These are phyloP conservation scores for Ampelocalamus luodianensis DNA, from an alignment of 176 grass and related monocot genomes.

Conservation along the genomic window DNA sequence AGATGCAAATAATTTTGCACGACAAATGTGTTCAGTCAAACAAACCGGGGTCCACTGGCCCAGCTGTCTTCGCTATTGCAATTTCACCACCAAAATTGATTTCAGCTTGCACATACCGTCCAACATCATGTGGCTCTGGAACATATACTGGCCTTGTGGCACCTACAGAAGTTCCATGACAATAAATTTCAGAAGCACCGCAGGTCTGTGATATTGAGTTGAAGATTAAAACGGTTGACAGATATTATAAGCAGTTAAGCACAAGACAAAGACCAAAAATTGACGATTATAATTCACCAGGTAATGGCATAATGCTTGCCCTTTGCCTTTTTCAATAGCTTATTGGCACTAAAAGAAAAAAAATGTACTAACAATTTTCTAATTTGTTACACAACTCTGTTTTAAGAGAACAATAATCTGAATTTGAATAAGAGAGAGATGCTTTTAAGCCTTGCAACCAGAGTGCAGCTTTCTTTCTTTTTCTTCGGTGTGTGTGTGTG, in stretches of 20 bases:
- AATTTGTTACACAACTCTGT: neutral
- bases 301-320: neutral
- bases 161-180: constrained; percentile 51
- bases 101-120: constrained; percentile 73
- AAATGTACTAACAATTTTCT: neutral
- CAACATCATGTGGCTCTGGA: constrained; percentile 81
- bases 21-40: constrained; percentile 20
- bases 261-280: neutral
- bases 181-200: constrained; percentile 32
- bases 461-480: neutral
- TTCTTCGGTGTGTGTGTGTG: neutral
- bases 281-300: constrained; percentile 16
- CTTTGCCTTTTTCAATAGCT: constrained; percentile 20
- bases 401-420: neutral
- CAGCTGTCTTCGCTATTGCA: constrained; percentile 59
- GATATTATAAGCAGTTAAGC: neutral
- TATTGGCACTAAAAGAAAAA: neutral
- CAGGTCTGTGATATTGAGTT: constrained; percentile 22
- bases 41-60: constrained; percentile 77
- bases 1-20: constrained; percentile 13
- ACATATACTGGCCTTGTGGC: constrained; percentile 73
- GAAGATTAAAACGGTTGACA: constrained; percentile 16
- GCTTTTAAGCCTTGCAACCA: neutral
- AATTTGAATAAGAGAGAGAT: neutral
- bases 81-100: constrained; percentile 57